Percentiles rank a stretch among this genome's conserved stretches.
Evolutionary conservation across 2,329 filamentous ascomycete genomes (phyloP).

Genomic region (Paecilomyces sp.): DNA sequence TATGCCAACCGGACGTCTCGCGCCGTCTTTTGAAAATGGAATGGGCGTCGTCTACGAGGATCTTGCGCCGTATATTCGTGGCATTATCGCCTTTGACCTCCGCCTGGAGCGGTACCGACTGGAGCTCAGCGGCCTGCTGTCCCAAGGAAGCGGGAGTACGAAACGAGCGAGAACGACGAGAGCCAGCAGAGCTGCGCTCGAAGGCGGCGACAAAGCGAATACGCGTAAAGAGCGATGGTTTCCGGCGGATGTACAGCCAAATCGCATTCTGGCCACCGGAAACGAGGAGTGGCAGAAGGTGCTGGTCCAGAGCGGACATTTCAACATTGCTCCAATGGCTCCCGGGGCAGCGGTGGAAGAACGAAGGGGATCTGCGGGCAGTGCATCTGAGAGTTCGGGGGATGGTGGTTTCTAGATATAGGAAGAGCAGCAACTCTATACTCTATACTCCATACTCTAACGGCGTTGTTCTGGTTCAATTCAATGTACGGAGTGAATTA

Average conservation of each 20-base stretch:
- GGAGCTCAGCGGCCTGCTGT: slow-evolving; percentile 55
- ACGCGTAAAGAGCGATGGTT: slow-evolving; percentile 71
- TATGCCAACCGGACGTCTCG: slow-evolving; percentile 24
- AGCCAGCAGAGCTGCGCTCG: slow-evolving; percentile 67
- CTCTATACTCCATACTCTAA: background rate
- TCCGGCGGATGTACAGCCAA: slow-evolving; percentile 51
- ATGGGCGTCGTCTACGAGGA: slow-evolving; percentile 62
- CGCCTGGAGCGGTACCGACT: slow-evolving; percentile 61
- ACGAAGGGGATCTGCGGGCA: slow-evolving; percentile 10
- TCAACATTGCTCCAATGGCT: slow-evolving; percentile 14
- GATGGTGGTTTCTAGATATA: slow-evolving; percentile 5
- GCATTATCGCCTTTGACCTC: slow-evolving; percentile 71
- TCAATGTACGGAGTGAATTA: background rate
- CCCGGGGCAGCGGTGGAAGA: slow-evolving; percentile 9
- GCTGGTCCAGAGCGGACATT: slow-evolving; percentile 25
- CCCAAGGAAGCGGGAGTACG: slow-evolving; percentile 45
- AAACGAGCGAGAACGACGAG: slow-evolving; percentile 65
- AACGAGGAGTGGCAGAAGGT: slow-evolving; percentile 33
- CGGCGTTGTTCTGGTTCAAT: background rate
- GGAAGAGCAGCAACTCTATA: background rate
- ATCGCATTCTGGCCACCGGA: slow-evolving; percentile 60
- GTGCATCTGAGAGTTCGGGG: slow-evolving; percentile 8
- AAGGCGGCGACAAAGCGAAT: slow-evolving; percentile 61
- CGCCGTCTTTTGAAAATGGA: slow-evolving; percentile 71
- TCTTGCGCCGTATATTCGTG: slow-evolving; percentile 81